Percentiles rank a stretch among this genome's conserved stretches.
These are phyloP conservation scores for Lachnellula hyalina DNA, from an alignment of 2,329 filamentous ascomycete genomes.

Conservation along the genomic window DNA sequence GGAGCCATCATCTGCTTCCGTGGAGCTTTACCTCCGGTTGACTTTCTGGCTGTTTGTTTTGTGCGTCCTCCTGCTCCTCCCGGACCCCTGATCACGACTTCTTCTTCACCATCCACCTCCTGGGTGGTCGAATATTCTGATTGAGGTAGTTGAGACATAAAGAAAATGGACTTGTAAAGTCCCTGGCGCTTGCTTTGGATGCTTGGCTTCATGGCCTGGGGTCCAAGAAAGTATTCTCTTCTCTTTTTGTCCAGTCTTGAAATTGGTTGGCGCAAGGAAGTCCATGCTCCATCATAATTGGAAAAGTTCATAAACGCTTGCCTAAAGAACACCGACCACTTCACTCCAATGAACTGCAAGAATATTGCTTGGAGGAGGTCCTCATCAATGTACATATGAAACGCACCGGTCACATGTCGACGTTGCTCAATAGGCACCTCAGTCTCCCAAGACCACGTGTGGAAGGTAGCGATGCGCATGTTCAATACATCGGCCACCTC, in stretches of 20 bases:
- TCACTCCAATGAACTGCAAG: slow-evolving; percentile 48
- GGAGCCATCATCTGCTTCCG: slow-evolving; percentile 95
- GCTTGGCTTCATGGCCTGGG: slow-evolving; percentile 15
- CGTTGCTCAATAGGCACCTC: slow-evolving; percentile 45
- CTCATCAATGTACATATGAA: slow-evolving; percentile 56
- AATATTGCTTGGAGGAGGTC: slow-evolving; percentile 52
- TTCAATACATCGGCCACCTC: slow-evolving; percentile 55
- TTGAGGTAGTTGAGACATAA: slow-evolving; percentile 27
- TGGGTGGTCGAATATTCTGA: slow-evolving; percentile 11
- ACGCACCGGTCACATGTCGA: slow-evolving; percentile 52
- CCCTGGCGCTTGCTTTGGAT: slow-evolving; percentile 22
- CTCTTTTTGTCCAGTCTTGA: slow-evolving; percentile 14
- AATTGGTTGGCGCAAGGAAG: slow-evolving; percentile 16
- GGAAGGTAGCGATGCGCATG: slow-evolving; percentile 46
- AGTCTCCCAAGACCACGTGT: slow-evolving; percentile 47
- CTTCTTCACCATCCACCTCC: slow-evolving; percentile 22
- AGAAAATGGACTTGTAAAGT: slow-evolving; percentile 25
- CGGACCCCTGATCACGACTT: slow-evolving; percentile 15
- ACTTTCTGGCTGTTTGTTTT: slow-evolving; percentile 52
- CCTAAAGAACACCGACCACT: slow-evolving; percentile 45
- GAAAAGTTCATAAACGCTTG: slow-evolving; percentile 32
- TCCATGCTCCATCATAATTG: slow-evolving; percentile 22
- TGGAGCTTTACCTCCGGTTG: slow-evolving; percentile 66
- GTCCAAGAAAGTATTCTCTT: slow-evolving; percentile 25
- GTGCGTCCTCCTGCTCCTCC: slow-evolving; percentile 1